A percentile compares a stretch with the other conserved stretches of the same genome.
Conservation (phyloP, 2,329 filamentous ascomycete species). For the Fusarium vanettenii region DNA sequence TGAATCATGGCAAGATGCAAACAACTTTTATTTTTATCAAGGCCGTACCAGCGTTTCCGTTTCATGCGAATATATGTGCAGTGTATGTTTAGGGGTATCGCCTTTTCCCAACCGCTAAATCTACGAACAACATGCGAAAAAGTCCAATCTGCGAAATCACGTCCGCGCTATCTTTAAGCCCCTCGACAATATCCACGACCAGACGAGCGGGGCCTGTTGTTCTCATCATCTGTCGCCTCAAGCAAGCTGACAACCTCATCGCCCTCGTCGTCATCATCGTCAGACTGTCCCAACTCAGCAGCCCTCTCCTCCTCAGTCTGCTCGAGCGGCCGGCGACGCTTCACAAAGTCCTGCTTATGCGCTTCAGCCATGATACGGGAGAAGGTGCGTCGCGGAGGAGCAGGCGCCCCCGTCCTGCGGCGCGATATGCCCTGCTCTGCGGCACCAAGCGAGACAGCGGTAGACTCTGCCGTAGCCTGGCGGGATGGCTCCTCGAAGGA, state of each 20-base stretch:
- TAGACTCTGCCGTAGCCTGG: conserved; percentile 33
- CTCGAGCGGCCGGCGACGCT: conserved; percentile 66
- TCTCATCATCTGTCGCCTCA: conserved; percentile 44
- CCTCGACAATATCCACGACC: conserved; percentile 23
- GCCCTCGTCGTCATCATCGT: conserved; percentile 51
- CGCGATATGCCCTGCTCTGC: conserved; percentile 42
- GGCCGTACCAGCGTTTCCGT: neutral
- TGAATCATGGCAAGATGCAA: neutral
- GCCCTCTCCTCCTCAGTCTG: conserved; percentile 39
- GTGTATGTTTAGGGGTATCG: conserved; percentile 15
- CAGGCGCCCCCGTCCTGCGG: conserved; percentile 47
- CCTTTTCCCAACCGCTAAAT: conserved; percentile 8
- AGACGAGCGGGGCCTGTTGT: conserved; percentile 30
- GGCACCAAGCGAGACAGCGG: conserved; percentile 25
- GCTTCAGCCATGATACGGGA: conserved; percentile 81
- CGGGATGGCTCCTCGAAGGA: conserved; percentile 21
- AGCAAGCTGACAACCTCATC: conserved; percentile 41
- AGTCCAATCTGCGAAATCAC: neutral
- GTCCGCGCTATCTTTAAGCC: neutral
- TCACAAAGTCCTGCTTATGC: conserved; percentile 92
- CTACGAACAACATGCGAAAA: neutral
- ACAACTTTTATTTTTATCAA: neutral
- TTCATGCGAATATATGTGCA: conserved; percentile 15
- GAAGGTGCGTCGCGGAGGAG: conserved; percentile 48
- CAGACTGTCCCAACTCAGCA: conserved; percentile 45